phyloP scores from a whole-genome alignment of 805 yeast species.

The Hanseniaspora meyeri region DNA sequence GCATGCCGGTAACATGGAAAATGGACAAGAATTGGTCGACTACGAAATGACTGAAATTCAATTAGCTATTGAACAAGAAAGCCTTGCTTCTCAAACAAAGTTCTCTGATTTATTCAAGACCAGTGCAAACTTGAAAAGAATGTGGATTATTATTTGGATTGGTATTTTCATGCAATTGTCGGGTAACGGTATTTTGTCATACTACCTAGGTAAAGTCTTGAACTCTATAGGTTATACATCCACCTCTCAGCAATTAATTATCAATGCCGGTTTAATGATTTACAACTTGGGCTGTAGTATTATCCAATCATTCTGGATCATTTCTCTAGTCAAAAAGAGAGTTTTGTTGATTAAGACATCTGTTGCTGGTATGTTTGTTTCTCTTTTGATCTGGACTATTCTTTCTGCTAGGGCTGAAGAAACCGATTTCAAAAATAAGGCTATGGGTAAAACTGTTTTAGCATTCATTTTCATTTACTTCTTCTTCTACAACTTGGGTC shows the following conservation, averaged over 20 bases:
- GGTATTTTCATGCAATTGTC: conserved; percentile 34
- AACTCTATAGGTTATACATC: conserved; percentile 41
- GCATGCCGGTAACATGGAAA: conserved; percentile 31
- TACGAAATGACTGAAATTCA: conserved; percentile 32
- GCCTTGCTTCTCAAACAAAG: conserved; percentile 21
- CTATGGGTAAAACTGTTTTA: conserved; percentile 35
- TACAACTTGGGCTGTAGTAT: conserved; percentile 32
- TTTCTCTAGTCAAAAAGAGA: conserved; percentile 29
- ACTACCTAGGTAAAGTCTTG: conserved; percentile 40
- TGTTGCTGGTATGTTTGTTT: conserved; percentile 28
- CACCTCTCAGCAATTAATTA: conserved; percentile 33
- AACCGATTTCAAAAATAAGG: conserved; percentile 31
- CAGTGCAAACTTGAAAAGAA: conserved; percentile 33
- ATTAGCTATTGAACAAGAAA: conserved; percentile 32
- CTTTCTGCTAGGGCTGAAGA: conserved; percentile 37
- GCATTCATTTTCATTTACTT: conserved; percentile 40
- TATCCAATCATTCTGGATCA: conserved; percentile 23
- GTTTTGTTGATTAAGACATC: conserved; percentile 30
- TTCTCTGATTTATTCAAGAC: conserved; percentile 33
- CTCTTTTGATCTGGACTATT: conserved; percentile 35
- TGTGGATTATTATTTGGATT: conserved; percentile 27
- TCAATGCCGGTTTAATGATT: conserved; percentile 40
- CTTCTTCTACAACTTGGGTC: conserved; percentile 32
- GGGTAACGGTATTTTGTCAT: conserved; percentile 42
- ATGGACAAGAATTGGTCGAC: conserved; percentile 28